Conservation (phyloP, 2,329 filamentous ascomycete genomes). For the Chalara sp. region DNA sequence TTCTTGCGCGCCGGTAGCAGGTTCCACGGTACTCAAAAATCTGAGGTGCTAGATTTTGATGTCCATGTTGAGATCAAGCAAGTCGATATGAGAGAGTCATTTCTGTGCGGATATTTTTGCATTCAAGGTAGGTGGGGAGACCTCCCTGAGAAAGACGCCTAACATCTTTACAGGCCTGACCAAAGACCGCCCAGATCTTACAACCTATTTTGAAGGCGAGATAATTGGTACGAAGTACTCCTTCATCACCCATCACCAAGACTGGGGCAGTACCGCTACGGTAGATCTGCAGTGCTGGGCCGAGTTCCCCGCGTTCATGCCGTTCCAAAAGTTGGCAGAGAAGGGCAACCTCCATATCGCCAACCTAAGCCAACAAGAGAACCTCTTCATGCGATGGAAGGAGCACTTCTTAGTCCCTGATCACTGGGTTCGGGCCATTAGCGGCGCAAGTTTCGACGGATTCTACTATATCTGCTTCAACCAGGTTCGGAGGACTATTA, state of each 20-base stretch:
- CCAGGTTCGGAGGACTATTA: constrained; percentile 76
- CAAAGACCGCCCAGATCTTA: constrained; percentile 92
- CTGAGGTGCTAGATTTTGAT: constrained; percentile 86
- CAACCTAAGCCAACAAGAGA: constrained; percentile 72
- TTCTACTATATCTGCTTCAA: constrained; percentile 99
- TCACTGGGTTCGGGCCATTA: constrained; percentile 84
- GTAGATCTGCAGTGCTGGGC: constrained; percentile 91
- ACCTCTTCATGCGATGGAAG: constrained; percentile 99
- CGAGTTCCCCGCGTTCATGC: constrained; percentile 80
- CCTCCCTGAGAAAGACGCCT: constrained; percentile 3
- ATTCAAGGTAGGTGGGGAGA: constrained; percentile 66
- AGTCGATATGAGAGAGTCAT: constrained; percentile 89
- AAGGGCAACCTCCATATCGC: constrained; percentile 54
- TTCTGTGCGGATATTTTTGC: constrained; percentile 86
- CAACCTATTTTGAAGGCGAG: constrained; percentile 96
- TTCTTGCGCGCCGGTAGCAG: constrained; percentile 81
- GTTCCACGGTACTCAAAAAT: constrained; percentile 87
- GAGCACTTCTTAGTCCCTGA: constrained; percentile 96
- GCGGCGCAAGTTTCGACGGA: constrained; percentile 92
- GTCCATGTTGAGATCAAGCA: constrained; percentile 97
- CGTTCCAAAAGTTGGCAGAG: constrained; percentile 53
- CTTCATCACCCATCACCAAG: constrained; percentile 80
- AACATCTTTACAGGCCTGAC: constrained; percentile 61
- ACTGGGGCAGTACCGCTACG: constrained; percentile 88
- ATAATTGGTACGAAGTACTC: constrained; percentile 92